phyloP scores from a whole-genome alignment of 768 basidiomycete genomes.

The Myochromella boudieri region DNA sequence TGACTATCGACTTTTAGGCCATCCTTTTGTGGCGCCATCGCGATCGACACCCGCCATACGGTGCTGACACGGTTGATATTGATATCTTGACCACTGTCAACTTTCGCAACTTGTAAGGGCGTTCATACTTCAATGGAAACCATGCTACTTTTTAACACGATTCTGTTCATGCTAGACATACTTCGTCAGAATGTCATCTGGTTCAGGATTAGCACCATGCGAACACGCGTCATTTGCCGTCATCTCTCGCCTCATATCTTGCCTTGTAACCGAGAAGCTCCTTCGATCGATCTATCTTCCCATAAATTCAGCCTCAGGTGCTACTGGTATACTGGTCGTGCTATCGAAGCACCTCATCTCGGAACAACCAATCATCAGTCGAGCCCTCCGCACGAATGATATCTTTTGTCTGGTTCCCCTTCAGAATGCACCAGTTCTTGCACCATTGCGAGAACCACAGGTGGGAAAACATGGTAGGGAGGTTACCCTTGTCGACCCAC shows the following conservation, averaged over 20 bases:
- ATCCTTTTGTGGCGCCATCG: neutral
- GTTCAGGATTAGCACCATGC: conserved; percentile 30
- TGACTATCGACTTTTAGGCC: conserved; percentile 1
- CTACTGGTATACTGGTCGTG: conserved; percentile 37
- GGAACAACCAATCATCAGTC: conserved; percentile 29
- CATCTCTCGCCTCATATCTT: conserved; percentile 46
- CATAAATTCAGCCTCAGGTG: conserved; percentile 19
- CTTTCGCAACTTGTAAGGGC: too few relatives aligned
- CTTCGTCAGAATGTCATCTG: conserved; percentile 32
- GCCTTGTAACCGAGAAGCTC: conserved; percentile 48
- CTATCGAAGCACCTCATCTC: conserved; percentile 36
- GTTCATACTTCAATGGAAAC: too few relatives aligned
- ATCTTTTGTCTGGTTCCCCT: conserved; percentile 50
- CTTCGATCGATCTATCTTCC: conserved; percentile 43
- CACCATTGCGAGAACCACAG: conserved; percentile 18
- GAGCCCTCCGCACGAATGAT: conserved; percentile 36
- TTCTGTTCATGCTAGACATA: too few relatives aligned
- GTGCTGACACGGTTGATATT: too few relatives aligned
- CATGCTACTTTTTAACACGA: too few relatives aligned
- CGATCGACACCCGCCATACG: neutral
- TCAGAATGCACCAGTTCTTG: conserved; percentile 43
- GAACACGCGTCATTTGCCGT: conserved; percentile 46
- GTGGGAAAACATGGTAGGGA: conserved; percentile 34
- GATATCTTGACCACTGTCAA: too few relatives aligned
- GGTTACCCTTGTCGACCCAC: conserved; percentile 52